A percentile compares a stretch with the other conserved stretches of the same genome.
Conservation (phyloP, 2,329 filamentous ascomycete species). For the Drechslerella coelobrocha region DNA sequence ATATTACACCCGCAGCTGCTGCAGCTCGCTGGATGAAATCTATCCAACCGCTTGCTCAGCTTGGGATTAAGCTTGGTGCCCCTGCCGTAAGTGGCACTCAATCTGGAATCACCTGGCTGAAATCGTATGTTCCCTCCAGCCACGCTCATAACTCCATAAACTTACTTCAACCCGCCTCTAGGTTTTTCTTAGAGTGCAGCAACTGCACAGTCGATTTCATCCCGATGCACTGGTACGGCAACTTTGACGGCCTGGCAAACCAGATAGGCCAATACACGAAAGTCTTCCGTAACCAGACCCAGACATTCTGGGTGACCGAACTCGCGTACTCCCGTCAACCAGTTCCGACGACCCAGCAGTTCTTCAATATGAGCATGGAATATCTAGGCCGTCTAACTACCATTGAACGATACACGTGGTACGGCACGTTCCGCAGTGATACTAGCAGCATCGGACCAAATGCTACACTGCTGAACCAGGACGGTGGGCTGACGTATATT, state of each 20-base stretch:
- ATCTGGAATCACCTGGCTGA: slow-evolving; percentile 71
- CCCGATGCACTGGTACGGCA: slow-evolving; percentile 72
- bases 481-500: slow-evolving; percentile 75
- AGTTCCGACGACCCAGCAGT: slow-evolving; percentile 67
- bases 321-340: slow-evolving; percentile 69
- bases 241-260: slow-evolving; percentile 72
- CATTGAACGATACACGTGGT: slow-evolving; percentile 75
- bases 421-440: slow-evolving; percentile 73
- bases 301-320: slow-evolving; percentile 78
- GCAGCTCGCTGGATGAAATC: slow-evolving; percentile 74
- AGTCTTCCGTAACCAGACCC: slow-evolving; percentile 65
- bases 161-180: slow-evolving; percentile 5
- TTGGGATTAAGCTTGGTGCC: slow-evolving; percentile 72
- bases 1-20: slow-evolving; percentile 67
- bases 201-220: slow-evolving; percentile 70
- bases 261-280: slow-evolving; percentile 69
- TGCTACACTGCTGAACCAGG: slow-evolving; percentile 71
- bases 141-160: slow-evolving; percentile 64
- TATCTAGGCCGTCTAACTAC: slow-evolving; percentile 71
- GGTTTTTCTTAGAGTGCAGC: slow-evolving; percentile 51
- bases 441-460: slow-evolving; percentile 78
- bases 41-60: slow-evolving; percentile 71
- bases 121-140: slow-evolving; percentile 62
- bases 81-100: slow-evolving; percentile 72
- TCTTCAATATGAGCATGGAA: slow-evolving; percentile 71